phyloP scores from a whole-genome alignment of 2,329 filamentous ascomycete genomes.

The Rosellinia necatrix region DNA sequence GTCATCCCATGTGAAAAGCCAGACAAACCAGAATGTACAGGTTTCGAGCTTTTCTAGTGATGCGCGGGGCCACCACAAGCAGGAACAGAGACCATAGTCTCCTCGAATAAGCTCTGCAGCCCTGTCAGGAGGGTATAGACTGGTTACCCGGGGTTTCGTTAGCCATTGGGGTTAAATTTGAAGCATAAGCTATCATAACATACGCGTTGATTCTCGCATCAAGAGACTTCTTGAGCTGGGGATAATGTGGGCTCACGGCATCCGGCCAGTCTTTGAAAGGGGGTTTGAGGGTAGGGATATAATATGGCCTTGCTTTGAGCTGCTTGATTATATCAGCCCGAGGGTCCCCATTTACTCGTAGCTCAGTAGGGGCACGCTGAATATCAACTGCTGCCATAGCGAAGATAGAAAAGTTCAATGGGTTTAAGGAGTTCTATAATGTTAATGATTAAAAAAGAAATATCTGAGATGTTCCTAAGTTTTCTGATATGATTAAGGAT shows the following conservation, averaged over 20 bases:
- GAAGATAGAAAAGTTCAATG: too few species aligned
- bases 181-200: background rate
- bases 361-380: too few species aligned
- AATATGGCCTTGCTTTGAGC: background rate
- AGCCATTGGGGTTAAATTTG: background rate
- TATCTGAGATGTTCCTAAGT: too few species aligned
- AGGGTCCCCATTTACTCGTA: too few species aligned
- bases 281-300: background rate
- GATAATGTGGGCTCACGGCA: background rate
- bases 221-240: background rate
- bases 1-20: constrained; percentile 11
- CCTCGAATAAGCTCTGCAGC: background rate
- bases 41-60: background rate
- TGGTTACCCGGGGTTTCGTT: background rate
- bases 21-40: constrained; percentile 9
- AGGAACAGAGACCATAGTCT: constrained; percentile 1
- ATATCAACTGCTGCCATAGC: too few species aligned
- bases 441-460: too few species aligned
- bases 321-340: too few species aligned
- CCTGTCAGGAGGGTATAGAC: background rate
- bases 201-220: background rate
- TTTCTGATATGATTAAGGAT: too few species aligned
- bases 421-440: too few species aligned
- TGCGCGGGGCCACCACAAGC: constrained; percentile 8
- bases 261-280: background rate